These are phyloP conservation scores for Plasmodium sp. DNA, from an alignment of 169 alveolate genomes.

Conservation along the genomic window DNA sequence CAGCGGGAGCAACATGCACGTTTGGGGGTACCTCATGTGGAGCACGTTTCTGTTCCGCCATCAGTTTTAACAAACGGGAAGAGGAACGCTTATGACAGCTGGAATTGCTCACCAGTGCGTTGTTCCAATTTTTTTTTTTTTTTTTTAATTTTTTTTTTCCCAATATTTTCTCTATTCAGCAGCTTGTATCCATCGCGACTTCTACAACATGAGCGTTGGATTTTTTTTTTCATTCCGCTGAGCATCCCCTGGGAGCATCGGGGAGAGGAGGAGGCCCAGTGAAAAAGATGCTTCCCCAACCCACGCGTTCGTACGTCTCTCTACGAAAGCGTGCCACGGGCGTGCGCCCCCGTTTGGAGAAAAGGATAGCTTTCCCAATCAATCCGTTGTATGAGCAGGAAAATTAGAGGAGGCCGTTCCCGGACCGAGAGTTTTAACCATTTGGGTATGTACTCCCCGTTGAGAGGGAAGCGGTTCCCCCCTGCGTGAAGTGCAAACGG, in stretches of 20 bases:
- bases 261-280: not conserved
- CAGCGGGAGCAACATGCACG: not conserved
- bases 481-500: not conserved
- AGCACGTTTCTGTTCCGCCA: not conserved
- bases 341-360: not conserved
- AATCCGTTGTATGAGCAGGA: not conserved
- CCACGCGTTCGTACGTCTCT: not conserved
- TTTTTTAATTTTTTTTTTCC: not conserved
- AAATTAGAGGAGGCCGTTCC: not conserved
- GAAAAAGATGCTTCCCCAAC: not conserved
- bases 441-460: not conserved
- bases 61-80: not conserved
- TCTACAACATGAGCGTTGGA: not conserved
- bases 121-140: not conserved
- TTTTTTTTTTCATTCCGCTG: not conserved
- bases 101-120: conserved; percentile 1
- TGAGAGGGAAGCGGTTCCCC: not conserved
- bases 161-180: not conserved
- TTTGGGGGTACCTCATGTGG: not conserved
- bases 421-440: not conserved
- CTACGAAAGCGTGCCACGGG: not conserved
- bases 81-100: not conserved
- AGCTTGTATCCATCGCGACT: not conserved
- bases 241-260: not conserved
- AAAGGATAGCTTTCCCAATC: not conserved